Evolutionary conservation across 192 early-diverging fungal species (phyloP).

Genomic region (Diversispora epigaea): DNA sequence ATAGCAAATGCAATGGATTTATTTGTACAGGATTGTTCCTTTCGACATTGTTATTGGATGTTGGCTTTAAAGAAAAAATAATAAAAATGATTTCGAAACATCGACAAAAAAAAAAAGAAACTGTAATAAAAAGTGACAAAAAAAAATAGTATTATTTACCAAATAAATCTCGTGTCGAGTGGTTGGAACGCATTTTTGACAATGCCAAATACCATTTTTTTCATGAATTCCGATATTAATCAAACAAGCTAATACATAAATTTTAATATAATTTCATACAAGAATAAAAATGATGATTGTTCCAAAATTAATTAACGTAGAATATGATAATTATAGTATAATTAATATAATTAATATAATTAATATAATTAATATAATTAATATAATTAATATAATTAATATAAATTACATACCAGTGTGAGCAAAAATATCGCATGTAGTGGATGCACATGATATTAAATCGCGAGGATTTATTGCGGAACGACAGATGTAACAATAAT

Average conservation of each 20-base stretch:
- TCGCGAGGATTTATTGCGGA: slow-evolving; percentile 1
- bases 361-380: not conserved
- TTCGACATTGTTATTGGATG: not conserved
- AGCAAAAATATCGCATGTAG: not conserved
- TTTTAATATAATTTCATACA: not conserved
- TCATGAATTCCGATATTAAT: slow-evolving; percentile 12
- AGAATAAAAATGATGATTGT: not conserved
- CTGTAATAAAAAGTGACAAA: not conserved
- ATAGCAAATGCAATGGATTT: slow-evolving; percentile 27
- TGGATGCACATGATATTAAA: not conserved
- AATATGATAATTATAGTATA: too few relatives aligned
- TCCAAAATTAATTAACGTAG: too few relatives aligned
- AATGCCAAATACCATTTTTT: not conserved
- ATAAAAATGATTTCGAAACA: not conserved
- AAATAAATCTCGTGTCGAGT: not conserved
- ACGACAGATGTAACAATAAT: not conserved
- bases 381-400: not conserved
- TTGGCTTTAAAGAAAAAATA: not conserved
- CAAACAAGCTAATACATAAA: slow-evolving; percentile 2
- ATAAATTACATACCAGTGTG: slow-evolving; percentile 3
- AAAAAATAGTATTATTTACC: not conserved
- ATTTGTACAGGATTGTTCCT: not conserved
- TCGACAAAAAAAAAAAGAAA: not conserved
- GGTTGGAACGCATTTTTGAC: not conserved
- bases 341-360: not conserved